phyloP scores from a whole-genome alignment of 163 green algal genomes.

The Chlamydomonas reinhardtii region DNA sequence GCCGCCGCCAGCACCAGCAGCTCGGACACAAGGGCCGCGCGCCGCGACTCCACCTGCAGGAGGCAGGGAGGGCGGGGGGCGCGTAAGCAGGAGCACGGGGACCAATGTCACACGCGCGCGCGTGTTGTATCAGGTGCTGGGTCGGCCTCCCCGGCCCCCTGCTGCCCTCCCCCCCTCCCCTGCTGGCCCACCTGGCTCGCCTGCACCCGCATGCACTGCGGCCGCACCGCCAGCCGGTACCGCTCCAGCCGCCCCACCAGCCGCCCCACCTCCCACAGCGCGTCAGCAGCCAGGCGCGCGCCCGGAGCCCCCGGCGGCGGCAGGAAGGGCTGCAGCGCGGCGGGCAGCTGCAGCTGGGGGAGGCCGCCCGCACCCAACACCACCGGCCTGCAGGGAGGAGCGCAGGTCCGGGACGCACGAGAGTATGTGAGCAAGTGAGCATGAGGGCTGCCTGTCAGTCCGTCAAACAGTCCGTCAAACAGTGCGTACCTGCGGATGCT shows the following conservation, averaged over 20 bases:
- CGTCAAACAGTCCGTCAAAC: too few species aligned
- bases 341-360: neutral
- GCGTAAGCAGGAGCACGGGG: too few species aligned
- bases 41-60: conserved; percentile 1
- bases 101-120: too few species aligned
- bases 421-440: too few species aligned
- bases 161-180: too few species aligned
- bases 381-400: too few species aligned
- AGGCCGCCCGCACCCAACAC: too few species aligned
- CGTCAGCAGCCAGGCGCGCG: neutral
- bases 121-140: too few species aligned
- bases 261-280: neutral
- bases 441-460: too few species aligned
- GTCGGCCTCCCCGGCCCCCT: too few species aligned
- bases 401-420: too few species aligned
- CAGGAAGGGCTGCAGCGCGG: neutral
- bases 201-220: neutral
- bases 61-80: neutral
- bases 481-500: too few species aligned
- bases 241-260: conserved; percentile 15
- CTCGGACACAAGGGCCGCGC: neutral
- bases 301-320: neutral
- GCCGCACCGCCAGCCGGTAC: conserved; percentile 15
- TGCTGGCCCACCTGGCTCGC: neutral
- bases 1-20: conserved; percentile 10